A percentile compares a stretch with the other conserved stretches of the same genome.
Evolutionary conservation across 805 yeast species (phyloP).

Genomic region (Saturnispora silvae): DNA sequence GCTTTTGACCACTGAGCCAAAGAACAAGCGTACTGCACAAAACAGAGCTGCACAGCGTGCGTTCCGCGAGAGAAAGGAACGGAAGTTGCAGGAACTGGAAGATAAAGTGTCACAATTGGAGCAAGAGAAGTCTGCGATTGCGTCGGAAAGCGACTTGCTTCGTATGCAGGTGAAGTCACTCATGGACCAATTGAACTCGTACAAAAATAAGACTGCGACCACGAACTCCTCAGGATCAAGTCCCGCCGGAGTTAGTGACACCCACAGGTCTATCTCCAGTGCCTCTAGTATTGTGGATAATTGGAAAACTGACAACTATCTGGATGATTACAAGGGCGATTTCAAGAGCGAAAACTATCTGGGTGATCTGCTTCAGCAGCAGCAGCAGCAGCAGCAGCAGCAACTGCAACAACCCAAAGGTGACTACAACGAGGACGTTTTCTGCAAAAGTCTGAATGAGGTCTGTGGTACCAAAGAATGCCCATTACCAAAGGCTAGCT

Average conservation of each 20-base stretch:
- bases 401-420: too few relatives aligned
- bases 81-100: slow-evolving; percentile 76
- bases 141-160: slow-evolving; percentile 62
- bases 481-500: slow-evolving; percentile 44
- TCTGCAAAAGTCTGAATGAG: slow-evolving; percentile 63
- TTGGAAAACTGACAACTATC: neutral
- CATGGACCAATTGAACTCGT: slow-evolving; percentile 45
- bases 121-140: slow-evolving; percentile 54
- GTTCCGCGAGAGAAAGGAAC: slow-evolving; percentile 87
- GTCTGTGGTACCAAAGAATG: slow-evolving; percentile 73
- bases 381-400: slow-evolving; percentile 16
- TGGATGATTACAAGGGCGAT: too few relatives aligned
- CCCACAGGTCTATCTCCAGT: slow-evolving; percentile 5
- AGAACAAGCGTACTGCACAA: slow-evolving; percentile 87
- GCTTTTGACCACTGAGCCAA: slow-evolving; percentile 61
- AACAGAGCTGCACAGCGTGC: slow-evolving; percentile 98
- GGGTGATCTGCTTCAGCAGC: slow-evolving; percentile 13
- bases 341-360: too few relatives aligned
- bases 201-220: slow-evolving; percentile 10
- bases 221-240: slow-evolving; percentile 1
- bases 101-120: slow-evolving; percentile 66
- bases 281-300: slow-evolving; percentile 6
- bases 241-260: slow-evolving; percentile 1
- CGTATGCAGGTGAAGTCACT: slow-evolving; percentile 67
- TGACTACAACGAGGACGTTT: slow-evolving; percentile 61